Conservation (phyloP, 495 filamentous ascomycete species). For the Filosporella fistucella region DNA sequence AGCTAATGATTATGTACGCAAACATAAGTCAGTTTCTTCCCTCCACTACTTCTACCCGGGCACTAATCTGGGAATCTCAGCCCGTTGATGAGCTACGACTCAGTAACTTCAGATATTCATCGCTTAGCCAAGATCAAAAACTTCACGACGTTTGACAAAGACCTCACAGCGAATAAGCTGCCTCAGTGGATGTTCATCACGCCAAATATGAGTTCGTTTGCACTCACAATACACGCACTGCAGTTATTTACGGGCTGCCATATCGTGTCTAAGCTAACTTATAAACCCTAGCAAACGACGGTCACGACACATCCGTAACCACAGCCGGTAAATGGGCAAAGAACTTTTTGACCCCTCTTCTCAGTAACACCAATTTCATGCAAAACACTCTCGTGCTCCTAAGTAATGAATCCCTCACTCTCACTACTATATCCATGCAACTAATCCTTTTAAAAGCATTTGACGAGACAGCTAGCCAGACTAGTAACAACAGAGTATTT, state of each 20-base stretch:
- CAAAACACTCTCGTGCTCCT: conserved; percentile 62
- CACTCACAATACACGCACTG: conserved; percentile 33
- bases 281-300: not conserved
- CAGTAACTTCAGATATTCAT: conserved; percentile 47
- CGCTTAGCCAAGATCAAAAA: conserved; percentile 64
- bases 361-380: conserved; percentile 60
- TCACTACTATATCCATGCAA: no score
- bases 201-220: conserved; percentile 77
- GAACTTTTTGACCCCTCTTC: conserved; percentile 56
- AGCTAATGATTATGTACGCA: conserved; percentile 64
- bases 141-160: conserved; percentile 54
- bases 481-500: conserved; percentile 48
- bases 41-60: no score
- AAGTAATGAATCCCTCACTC: no score
- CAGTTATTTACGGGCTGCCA: not conserved
- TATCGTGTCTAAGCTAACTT: no score
- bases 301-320: conserved; percentile 61
- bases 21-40: no score
- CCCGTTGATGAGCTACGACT: conserved; percentile 55
- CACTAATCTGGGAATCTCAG: no score
- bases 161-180: conserved; percentile 48
- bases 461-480: conserved; percentile 60
- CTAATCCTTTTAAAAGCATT: no score
- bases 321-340: conserved; percentile 53
- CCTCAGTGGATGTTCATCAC: conserved; percentile 73